Conservation (phyloP, 352 stramenopile species). For the Phytophthora foliorum region DNA sequence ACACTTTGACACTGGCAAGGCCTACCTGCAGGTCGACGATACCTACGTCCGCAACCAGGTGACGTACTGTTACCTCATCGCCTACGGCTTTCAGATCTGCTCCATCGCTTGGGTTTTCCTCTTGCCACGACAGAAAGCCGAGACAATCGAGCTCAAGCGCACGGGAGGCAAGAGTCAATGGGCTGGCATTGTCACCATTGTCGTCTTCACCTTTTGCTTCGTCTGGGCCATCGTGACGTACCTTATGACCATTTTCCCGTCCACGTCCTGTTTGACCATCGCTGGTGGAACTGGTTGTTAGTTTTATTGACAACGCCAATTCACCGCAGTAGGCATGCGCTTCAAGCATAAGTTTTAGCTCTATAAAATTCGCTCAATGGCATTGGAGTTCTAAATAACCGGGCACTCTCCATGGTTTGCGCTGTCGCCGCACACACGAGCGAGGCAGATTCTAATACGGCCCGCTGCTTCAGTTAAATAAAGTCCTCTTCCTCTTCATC, state of each 20-base stretch:
- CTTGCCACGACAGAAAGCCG: slow-evolving; percentile 51
- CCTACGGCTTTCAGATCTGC: slow-evolving; percentile 53
- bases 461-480: slow-evolving; percentile 56
- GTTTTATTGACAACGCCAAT: background rate
- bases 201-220: slow-evolving; percentile 52
- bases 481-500: slow-evolving; percentile 71
- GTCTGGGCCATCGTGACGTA: slow-evolving; percentile 63
- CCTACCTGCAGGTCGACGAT: slow-evolving; percentile 38
- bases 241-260: slow-evolving; percentile 55
- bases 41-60: slow-evolving; percentile 45
- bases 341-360: slow-evolving; percentile 20
- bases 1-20: slow-evolving; percentile 48
- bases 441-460: slow-evolving; percentile 5
- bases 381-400: slow-evolving; percentile 34
- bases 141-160: slow-evolving; percentile 53
- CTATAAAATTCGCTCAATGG: slow-evolving; percentile 24
- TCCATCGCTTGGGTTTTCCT: slow-evolving; percentile 49
- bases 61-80: slow-evolving; percentile 49
- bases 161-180: slow-evolving; percentile 43
- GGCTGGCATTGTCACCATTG: slow-evolving; percentile 49
- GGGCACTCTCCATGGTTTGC: background rate
- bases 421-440: background rate
- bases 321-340: background rate
- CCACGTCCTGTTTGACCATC: slow-evolving; percentile 50
- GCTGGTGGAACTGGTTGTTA: slow-evolving; percentile 50